Conservation (phyloP, 2,329 filamentous ascomycete genomes). For the Leptographium procerum region DNA sequence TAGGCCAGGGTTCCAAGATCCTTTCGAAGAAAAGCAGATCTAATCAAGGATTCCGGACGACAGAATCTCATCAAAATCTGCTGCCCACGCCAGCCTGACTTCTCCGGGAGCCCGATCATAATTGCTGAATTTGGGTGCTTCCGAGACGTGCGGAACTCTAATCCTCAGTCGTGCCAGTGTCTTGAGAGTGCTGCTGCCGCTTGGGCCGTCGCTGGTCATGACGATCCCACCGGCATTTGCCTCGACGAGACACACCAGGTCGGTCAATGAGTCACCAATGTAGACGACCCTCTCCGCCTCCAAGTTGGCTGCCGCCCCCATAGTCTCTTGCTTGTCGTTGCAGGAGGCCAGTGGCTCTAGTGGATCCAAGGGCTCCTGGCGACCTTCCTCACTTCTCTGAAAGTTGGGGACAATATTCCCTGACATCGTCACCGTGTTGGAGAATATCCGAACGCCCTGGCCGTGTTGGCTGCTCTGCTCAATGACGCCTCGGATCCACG, state of each 20-base stretch:
- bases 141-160: slow-evolving; percentile 25
- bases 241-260: slow-evolving; percentile 39
- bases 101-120: neutral
- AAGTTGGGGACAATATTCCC: slow-evolving; percentile 28
- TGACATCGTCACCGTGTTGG: slow-evolving; percentile 30
- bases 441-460: slow-evolving; percentile 22
- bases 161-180: slow-evolving; percentile 27
- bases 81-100: slow-evolving; percentile 27
- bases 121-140: slow-evolving; percentile 2
- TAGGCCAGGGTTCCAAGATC: too few relatives aligned
- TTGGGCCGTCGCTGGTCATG: slow-evolving; percentile 23
- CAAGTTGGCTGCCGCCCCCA: slow-evolving; percentile 20
- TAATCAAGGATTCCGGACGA: slow-evolving; percentile 8
- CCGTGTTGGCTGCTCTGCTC: slow-evolving; percentile 8
- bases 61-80: slow-evolving; percentile 31
- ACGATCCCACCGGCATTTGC: slow-evolving; percentile 29
- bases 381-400: slow-evolving; percentile 15
- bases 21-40: neutral
- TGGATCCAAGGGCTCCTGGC: slow-evolving; percentile 6
- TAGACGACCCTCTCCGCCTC: slow-evolving; percentile 26
- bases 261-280: slow-evolving; percentile 46
- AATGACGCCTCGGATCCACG: slow-evolving; percentile 20
- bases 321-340: slow-evolving; percentile 32
- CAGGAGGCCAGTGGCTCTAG: slow-evolving; percentile 26
- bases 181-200: slow-evolving; percentile 20